Conservation (phyloP, 805 yeast genomes). For the Scheffersomyces ergatensis region DNA sequence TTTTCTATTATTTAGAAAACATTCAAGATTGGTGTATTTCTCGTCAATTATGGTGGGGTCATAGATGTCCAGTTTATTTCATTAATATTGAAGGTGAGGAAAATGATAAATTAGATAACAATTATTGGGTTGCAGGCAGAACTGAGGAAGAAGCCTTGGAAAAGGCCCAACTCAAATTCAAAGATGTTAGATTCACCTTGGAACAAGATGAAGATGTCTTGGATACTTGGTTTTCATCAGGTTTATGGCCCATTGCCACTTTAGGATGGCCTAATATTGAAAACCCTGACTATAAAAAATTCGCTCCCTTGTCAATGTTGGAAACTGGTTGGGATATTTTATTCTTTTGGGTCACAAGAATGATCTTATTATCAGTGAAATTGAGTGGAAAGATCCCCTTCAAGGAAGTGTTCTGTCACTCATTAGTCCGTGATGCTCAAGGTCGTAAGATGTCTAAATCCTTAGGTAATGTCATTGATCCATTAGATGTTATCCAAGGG, state of each 20-base stretch:
- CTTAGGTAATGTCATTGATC: slow-evolving; percentile 94
- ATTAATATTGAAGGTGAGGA: slow-evolving; percentile 76
- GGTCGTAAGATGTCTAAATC: slow-evolving; percentile 99
- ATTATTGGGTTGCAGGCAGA: slow-evolving; percentile 92
- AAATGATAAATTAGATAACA: slow-evolving; percentile 59
- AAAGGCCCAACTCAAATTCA: slow-evolving; percentile 75
- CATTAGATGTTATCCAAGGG: slow-evolving; percentile 90
- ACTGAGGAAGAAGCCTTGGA: slow-evolving; percentile 74
- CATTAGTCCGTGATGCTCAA: slow-evolving; percentile 97
- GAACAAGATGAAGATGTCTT: slow-evolving; percentile 97
- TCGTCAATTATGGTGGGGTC: slow-evolving; percentile 92
- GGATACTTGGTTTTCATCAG: slow-evolving; percentile 98
- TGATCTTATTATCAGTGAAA: slow-evolving; percentile 89
- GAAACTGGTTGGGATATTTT: slow-evolving; percentile 99
- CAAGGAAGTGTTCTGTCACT: slow-evolving; percentile 96
- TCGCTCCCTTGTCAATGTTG: slow-evolving; percentile 88
- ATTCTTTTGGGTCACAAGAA: slow-evolving; percentile 98
- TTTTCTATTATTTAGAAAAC: slow-evolving; percentile 91
- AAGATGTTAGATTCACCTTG: slow-evolving; percentile 66
- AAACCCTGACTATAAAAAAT: slow-evolving; percentile 68
- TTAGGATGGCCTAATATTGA: slow-evolving; percentile 86
- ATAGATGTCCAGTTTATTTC: slow-evolving; percentile 94
- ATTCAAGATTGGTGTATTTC: slow-evolving; percentile 99
- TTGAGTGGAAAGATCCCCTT: slow-evolving; percentile 90
- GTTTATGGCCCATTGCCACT: slow-evolving; percentile 96